Base-by-base conservation (phyloP, 208 protist genomes). In the Novymonas esmeraldas region DNA sequence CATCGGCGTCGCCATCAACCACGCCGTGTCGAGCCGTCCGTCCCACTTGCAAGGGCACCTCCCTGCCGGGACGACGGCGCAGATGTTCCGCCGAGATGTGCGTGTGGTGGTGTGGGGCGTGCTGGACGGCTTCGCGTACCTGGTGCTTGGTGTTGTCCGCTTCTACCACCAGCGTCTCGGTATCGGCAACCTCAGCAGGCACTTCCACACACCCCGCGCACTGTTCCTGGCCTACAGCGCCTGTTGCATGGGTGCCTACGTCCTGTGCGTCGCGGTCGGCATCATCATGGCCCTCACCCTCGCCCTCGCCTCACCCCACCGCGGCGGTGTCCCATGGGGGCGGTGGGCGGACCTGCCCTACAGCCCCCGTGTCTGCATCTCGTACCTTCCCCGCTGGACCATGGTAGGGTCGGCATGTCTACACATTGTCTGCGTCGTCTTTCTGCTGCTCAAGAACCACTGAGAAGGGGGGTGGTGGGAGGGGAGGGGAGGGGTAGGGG, bases 211-310 rank as follows among this genome's bases (percentile, higher is more conserved):
- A 45, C 45, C 55, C 28, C 24, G 5, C 1, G 54, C 46, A 14
- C 16, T 64, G 41, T 10, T 67, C 18, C 39, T 20, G 11, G 41
- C 71, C 36, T 79, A 71, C 28, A 20, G 31, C 22, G 31, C 33
- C 13, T 26, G 58, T 2, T 9, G 33, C 39, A 20, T 76, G 9
- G 0, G 62, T 28, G 64, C 56, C 28, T 57, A 51, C 28, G 13
- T 51, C 0, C 5, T 83, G 20, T 68, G 41, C 24, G 7, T 64
- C 20, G 78, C 49, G 1, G 50, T 36, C 22, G 69, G 78, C 34
- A 59, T 83, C 18, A 56, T 83, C 24, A 83, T 83, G 73, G 67
- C 64, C 2, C 64, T 83, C 61, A 57, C 79, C 24, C 33, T 79
- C 22, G 54, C 78, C 51, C 60, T 83, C 51, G 63, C 66, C 9